A percentile compares a stretch with the other conserved stretches of the same genome.
These are phyloP conservation scores for Strigomonas galati DNA, from an alignment of 208 protist species.

Conservation along the genomic window DNA sequence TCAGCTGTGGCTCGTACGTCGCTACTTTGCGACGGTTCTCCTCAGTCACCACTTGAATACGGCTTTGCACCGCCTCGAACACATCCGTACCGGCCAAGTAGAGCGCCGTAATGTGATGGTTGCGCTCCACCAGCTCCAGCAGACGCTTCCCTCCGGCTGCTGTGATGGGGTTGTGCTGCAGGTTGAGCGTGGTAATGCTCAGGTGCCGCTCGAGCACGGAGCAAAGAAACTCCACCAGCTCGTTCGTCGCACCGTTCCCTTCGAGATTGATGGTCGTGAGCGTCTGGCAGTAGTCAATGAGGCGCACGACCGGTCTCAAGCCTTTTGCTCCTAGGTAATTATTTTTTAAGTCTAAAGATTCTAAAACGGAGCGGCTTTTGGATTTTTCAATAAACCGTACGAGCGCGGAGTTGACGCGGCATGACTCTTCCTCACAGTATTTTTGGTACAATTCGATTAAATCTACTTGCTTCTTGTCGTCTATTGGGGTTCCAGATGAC, in stretches of 20 bases:
- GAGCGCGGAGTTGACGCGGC: conserved; percentile 79
- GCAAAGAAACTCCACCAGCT: conserved; percentile 58
- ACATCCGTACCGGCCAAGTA: conserved; percentile 75
- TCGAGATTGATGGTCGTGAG: conserved; percentile 69
- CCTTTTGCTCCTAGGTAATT: conserved; percentile 91
- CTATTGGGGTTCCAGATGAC: not conserved
- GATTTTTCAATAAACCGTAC: conserved; percentile 50
- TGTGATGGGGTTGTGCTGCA: conserved; percentile 84
- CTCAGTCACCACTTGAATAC: conserved; percentile 44
- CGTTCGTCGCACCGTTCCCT: conserved; percentile 84
- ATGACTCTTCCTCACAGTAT: conserved; percentile 76
- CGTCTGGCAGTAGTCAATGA: conserved; percentile 81
- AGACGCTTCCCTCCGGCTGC: conserved; percentile 62
- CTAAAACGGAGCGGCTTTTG: conserved; percentile 14
- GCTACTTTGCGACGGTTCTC: conserved; percentile 27
- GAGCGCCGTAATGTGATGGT: conserved; percentile 68
- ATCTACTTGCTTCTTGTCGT: not conserved
- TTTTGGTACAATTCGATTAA: conserved; percentile 60
- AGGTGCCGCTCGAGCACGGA: conserved; percentile 67
- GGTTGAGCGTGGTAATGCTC: conserved; percentile 52
- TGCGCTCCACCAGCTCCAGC: conserved; percentile 67
- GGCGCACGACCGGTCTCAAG: conserved; percentile 70
- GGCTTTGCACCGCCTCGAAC: conserved; percentile 62
- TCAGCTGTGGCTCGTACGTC: conserved; percentile 23
- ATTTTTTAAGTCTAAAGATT: conserved; percentile 42